These are phyloP conservation scores for Obelidium mucronatum DNA, from an alignment of 192 early-diverging fungal genomes.

Conservation along the genomic window DNA sequence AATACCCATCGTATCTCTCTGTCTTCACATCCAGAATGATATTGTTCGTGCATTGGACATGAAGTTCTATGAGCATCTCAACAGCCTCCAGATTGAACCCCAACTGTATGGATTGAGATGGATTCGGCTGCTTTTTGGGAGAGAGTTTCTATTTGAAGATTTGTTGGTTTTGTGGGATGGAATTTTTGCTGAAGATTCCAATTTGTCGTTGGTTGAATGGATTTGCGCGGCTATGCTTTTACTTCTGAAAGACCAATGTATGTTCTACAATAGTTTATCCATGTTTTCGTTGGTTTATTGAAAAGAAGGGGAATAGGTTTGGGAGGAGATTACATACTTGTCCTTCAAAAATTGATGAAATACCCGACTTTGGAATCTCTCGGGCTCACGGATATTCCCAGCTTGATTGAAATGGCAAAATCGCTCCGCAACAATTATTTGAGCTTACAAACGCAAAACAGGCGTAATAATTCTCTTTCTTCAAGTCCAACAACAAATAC, in stretches of 20 bases:
- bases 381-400: neutral
- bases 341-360: conserved; percentile 54
- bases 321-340: conserved; percentile 40
- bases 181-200: conserved; percentile 84
- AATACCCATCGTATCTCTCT: conserved; percentile 77
- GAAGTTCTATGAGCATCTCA: conserved; percentile 75
- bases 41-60: conserved; percentile 75
- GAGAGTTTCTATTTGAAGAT: conserved; percentile 81
- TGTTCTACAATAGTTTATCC: conserved; percentile 39
- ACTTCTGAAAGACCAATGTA: conserved; percentile 71
- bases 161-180: conserved; percentile 87
- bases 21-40: conserved; percentile 74
- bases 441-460: neutral
- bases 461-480: neutral
- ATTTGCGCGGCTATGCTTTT: conserved; percentile 79
- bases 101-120: conserved; percentile 95
- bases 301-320: conserved; percentile 35
- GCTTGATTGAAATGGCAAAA: conserved; percentile 34
- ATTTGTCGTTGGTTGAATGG: conserved; percentile 83
- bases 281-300: neutral
- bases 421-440: neutral
- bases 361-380: conserved; percentile 34
- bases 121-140: conserved; percentile 89
- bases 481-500: neutral
- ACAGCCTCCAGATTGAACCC: conserved; percentile 82